phyloP scores from a whole-genome alignment of 352 stramenopile genomes.

The Phytophthora niederhauseri region DNA sequence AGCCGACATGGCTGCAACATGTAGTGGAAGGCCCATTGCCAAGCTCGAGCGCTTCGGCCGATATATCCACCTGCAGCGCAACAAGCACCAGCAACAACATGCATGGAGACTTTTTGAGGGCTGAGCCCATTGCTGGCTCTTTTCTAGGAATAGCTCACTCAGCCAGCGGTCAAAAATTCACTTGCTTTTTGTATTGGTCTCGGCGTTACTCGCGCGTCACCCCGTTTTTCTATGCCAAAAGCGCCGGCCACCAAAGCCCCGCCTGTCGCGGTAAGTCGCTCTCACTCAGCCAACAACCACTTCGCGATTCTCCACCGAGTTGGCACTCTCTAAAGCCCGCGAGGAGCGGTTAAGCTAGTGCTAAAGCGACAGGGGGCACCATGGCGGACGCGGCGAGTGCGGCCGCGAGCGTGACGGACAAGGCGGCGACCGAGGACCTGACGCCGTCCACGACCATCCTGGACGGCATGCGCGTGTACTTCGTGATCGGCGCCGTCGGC shows the following conservation, averaged over 20 bases:
- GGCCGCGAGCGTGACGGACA: conserved; percentile 38
- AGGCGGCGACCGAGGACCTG: conserved; percentile 53
- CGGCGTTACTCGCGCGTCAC: not conserved
- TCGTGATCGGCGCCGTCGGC: conserved; percentile 59
- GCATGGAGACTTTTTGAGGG: not conserved
- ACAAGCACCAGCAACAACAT: too few species aligned
- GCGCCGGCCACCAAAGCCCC: conserved; percentile 14
- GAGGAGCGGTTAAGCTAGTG: not conserved
- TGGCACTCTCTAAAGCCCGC: not conserved
- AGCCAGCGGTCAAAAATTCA: conserved; percentile 7
- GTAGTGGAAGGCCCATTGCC: not conserved
- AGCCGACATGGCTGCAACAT: conserved; percentile 3
- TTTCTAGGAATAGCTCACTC: conserved; percentile 20
- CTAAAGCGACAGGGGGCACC: not conserved
- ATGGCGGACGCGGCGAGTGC: conserved; percentile 42
- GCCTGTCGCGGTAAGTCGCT: conserved; percentile 10
- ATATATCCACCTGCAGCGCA: not conserved
- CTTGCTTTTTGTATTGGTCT: conserved; percentile 16
- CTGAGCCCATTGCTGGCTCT: conserved; percentile 22
- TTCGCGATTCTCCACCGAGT: conserved; percentile 13
- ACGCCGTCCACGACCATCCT: conserved; percentile 69
- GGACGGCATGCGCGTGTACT: conserved; percentile 70
- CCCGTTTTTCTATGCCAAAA: conserved; percentile 13
- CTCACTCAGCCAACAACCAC: conserved; percentile 5
- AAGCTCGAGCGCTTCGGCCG: not conserved